Base-by-base conservation (phyloP, 1,139 yeast genomes). In the Kluyveromyces marxianus region DNA sequence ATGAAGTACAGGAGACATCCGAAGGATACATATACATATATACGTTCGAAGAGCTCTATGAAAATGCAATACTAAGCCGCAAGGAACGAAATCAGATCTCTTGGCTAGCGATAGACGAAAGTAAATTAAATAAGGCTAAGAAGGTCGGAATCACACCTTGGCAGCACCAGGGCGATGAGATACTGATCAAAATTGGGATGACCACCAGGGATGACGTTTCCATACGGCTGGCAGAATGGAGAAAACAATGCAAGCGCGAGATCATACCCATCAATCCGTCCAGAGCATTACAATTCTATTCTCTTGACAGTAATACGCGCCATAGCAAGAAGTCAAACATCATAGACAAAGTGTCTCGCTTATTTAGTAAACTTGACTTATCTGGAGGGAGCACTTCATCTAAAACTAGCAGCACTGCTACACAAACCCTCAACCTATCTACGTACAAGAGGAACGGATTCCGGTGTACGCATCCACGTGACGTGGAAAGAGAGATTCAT, bases 151-250 rank as follows among this genome's bases (percentile, higher is more conserved):
- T 43, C 45, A 34, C 46, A n/a, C 46, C 47, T 30, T 60, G 64
- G 64, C 39, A 42, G 8, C 44, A 42, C 36, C 45, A 46, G 25
- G 24, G 26, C 21, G 52, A 48, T 29, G 49, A 50, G 35, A 58
- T 62, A 4, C 51, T 62, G 21, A 52, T 59, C 45, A 62, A 62
- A 41, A 54, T 62, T 21, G 66, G 66, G 3, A 58, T 62, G 63
- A 62, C 66, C 1, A 56, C 60, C 4, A 54, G 54, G 35, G 30
- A 44, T 5, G 45, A 52, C 28, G 65, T 60, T 25, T 46, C 48
- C n/a, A 41, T 54, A 6, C 48, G 66, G 35, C 44, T 62, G 27
- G 39, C 46, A 5, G 61, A 60, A 44, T 62, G 66, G 66, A 50
- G 52, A 36, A 47, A 47, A 8, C 46, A 51, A 5, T 62, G 66